Evolutionary conservation across 176 grass and related monocot genomes (phyloP).

Genomic region (Triticum monococcum): DNA sequence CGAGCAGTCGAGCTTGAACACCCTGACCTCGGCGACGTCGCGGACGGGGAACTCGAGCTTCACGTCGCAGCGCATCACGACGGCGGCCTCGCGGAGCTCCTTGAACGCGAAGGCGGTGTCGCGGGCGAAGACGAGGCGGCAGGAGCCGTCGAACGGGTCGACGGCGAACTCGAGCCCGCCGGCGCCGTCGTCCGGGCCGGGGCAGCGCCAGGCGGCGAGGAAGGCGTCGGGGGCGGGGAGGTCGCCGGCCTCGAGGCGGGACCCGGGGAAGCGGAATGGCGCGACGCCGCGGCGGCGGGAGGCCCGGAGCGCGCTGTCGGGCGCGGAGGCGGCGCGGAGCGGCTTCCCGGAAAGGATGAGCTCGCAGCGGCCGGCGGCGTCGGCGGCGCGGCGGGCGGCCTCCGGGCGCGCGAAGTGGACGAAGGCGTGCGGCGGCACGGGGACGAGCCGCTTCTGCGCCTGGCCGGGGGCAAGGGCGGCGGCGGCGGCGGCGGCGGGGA

Average conservation of each 20-base stretch:
- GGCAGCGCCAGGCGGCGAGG: constrained; percentile 61
- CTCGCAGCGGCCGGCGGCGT: constrained; percentile 48
- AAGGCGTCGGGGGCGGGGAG: constrained; percentile 40
- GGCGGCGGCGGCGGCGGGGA: not conserved
- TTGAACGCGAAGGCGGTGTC: constrained; percentile 55
- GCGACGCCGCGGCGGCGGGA: constrained; percentile 37
- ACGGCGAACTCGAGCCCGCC: constrained; percentile 56
- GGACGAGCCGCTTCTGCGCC: constrained; percentile 31
- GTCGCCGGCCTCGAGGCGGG: constrained; percentile 58
- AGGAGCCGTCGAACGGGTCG: constrained; percentile 72
- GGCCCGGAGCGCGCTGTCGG: constrained; percentile 52
- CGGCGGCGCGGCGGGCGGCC: constrained; percentile 48
- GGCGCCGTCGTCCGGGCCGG: not conserved
- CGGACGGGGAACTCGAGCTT: constrained; percentile 69
- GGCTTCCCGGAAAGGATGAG: constrained; percentile 37
- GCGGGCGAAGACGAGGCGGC: constrained; percentile 58
- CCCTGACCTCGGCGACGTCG: constrained; percentile 52
- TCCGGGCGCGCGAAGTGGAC: constrained; percentile 76
- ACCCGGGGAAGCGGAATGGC: constrained; percentile 66
- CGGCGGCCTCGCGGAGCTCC: constrained; percentile 23
- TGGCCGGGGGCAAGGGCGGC: not conserved
- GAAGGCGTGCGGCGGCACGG: constrained; percentile 51
- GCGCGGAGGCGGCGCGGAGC: constrained; percentile 40
- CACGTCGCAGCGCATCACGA: constrained; percentile 60
- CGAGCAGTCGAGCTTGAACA: constrained; percentile 31